Evolutionary conservation across 306 rosid genomes (phyloP).

Genomic region (Ormosia semicastrata): DNA sequence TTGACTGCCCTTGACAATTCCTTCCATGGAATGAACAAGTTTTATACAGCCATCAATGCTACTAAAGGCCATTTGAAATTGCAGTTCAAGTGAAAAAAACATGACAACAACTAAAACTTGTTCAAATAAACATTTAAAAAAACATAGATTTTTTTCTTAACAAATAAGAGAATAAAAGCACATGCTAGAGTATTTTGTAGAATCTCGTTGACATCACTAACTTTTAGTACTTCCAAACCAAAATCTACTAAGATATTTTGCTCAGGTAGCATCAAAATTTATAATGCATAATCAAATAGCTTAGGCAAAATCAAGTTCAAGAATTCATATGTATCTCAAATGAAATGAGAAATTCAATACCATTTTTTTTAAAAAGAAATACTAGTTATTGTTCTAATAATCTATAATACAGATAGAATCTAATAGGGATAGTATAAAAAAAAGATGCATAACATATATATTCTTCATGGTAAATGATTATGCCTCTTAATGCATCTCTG

Average conservation of each 20-base stretch:
- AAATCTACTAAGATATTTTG: not conserved
- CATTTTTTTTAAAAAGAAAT: too few species aligned
- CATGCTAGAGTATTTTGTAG: too few species aligned
- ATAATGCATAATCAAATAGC: not conserved
- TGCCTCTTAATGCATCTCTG: not conserved
- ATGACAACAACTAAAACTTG: not conserved
- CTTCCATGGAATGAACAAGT: conserved; percentile 89
- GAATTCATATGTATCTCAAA: not conserved
- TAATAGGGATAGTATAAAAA: not conserved
- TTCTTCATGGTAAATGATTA: not conserved
- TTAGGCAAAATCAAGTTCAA: not conserved
- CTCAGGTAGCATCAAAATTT: not conserved
- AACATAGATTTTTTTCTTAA: not conserved
- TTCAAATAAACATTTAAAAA: conserved; percentile 4
- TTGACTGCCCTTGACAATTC: conserved; percentile 81
- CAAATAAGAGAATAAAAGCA: not conserved
- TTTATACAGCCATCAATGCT: conserved; percentile 67
- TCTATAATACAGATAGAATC: not conserved
- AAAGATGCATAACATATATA: not conserved
- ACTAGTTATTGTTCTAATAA: not conserved
- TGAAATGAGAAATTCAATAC: not conserved
- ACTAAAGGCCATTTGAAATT: conserved; percentile 90
- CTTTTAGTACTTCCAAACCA: not conserved
- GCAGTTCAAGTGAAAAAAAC: conserved; percentile 17
- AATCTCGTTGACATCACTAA: not conserved